Base-by-base conservation (phyloP, 2,329 filamentous ascomycete species). In the Metarhizium humberi region DNA sequence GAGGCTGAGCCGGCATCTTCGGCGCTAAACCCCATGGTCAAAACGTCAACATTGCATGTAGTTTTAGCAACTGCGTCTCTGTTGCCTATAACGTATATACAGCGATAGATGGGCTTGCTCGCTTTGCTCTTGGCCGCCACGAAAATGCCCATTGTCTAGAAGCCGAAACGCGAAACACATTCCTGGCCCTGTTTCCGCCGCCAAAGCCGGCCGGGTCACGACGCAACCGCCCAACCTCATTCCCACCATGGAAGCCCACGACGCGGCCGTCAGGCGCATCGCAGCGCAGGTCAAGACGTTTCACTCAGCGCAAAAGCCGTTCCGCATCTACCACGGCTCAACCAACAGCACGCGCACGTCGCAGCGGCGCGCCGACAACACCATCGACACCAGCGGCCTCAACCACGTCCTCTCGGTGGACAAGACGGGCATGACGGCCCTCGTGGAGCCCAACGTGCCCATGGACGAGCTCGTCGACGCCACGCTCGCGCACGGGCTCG, bases 271-370 rank as follows among this genome's bases (percentile, higher is more conserved):
- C n/a, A 58, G 65, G 18, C 62, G 65, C 53, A 72, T 81, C 50
- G 70, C 77, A 0, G 63, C 67, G 36, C 69, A 73, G 25, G 70
- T 80, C 36, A 67, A 68, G 56, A 63, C 72, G 4, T 80, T 81
- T 60, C 66, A 75, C 53, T 63, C 68, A 3, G 65, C 62, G 7
- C 67, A 72, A 56, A 67, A 74, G 64, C 80, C 85, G 2, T 91
- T 88, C 69, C 79, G 86, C n/a, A 85, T 91, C 65, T 87, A 84
- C 62, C 87, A 91, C 70, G 88, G 88, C 58, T 84, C 85, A 0
- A 90, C 87, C 30, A 90, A 89, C 71, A 88, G 83, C 69, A 91
- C 88, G 42, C 83, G 88, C 7, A 77, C 78, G 30, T 76, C 76
- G 7, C 70, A 73, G 20, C 75, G 75, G 34, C 69, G 68, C 49